These are phyloP conservation scores for Diaporthe sp. DNA, from an alignment of 2,329 filamentous ascomycete genomes.

Conservation along the genomic window DNA sequence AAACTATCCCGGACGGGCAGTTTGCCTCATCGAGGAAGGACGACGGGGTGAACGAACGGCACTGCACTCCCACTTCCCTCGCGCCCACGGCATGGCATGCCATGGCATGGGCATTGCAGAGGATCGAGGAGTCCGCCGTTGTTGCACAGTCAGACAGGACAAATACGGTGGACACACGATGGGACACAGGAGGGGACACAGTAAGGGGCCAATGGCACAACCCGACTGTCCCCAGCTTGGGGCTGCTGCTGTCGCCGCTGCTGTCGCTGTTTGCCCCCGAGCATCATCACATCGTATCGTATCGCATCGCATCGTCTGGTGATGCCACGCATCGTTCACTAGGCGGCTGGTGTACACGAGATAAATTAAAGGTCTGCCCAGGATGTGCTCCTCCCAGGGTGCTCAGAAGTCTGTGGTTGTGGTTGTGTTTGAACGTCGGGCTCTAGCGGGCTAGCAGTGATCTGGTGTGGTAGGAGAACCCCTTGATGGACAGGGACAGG, in stretches of 20 bases:
- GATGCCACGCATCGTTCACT: conserved; percentile 7
- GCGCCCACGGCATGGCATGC: background rate
- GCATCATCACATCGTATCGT: background rate
- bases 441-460: background rate
- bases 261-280: background rate
- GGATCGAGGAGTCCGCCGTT: background rate
- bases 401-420: conserved; percentile 20
- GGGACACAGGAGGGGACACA: background rate
- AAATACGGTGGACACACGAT: conserved; percentile 15
- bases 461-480: conserved; percentile 25
- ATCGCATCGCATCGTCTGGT: background rate
- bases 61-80: conserved; percentile 12
- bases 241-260: background rate
- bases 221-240: background rate
- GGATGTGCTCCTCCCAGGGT: conserved; percentile 1
- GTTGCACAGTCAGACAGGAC: conserved; percentile 15
- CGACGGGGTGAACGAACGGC: background rate
- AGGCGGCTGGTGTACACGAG: conserved; percentile 32
- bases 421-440: background rate
- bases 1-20: conserved; percentile 24
- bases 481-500: conserved; percentile 18
- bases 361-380: conserved; percentile 39
- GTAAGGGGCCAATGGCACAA: background rate
- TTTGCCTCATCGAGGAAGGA: conserved; percentile 29
- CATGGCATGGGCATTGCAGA: conserved; percentile 17